A percentile compares a stretch with the other conserved stretches of the same genome.
Evolutionary conservation across 2,329 filamentous ascomycete genomes (phyloP).

Genomic region (Hypoxylon sp.): DNA sequence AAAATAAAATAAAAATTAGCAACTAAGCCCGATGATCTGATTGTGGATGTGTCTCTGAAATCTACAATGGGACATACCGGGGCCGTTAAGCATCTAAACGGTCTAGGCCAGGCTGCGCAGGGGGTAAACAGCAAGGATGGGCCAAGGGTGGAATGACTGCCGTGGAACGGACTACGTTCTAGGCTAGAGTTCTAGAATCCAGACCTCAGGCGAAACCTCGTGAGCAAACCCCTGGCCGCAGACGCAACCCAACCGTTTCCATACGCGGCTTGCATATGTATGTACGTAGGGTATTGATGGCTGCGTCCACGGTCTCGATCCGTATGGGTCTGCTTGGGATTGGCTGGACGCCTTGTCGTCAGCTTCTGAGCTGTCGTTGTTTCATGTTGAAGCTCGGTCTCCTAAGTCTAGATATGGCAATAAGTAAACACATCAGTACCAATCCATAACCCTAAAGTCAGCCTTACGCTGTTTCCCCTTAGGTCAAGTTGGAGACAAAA

Average conservation of each 20-base stretch:
- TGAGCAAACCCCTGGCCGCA: conserved; percentile 32
- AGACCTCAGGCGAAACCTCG: conserved; percentile 26
- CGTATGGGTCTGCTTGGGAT: conserved; percentile 20
- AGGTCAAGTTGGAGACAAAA: neutral
- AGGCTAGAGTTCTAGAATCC: conserved; percentile 42
- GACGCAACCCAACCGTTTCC: conserved; percentile 36
- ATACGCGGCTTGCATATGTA: conserved; percentile 38
- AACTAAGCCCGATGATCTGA: neutral
- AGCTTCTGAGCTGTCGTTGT: conserved; percentile 12
- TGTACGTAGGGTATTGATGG: conserved; percentile 11
- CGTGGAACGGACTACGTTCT: conserved; percentile 47
- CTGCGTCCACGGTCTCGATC: conserved; percentile 22
- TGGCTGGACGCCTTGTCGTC: conserved; percentile 14
- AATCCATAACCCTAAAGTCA: conserved; percentile 1
- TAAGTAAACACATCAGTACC: conserved; percentile 8
- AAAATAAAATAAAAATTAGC: neutral
- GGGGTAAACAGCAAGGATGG: conserved; percentile 40
- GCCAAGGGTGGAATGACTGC: conserved; percentile 39
- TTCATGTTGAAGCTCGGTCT: conserved; percentile 16
- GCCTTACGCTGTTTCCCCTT: conserved; percentile 12
- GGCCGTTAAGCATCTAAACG: conserved; percentile 21
- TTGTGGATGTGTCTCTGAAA: conserved; percentile 5
- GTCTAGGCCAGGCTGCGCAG: conserved; percentile 46
- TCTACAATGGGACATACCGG: conserved; percentile 24
- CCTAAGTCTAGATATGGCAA: neutral